phyloP scores from a whole-genome alignment of 2,329 filamentous ascomycete genomes.

The Cladosporium sp. region DNA sequence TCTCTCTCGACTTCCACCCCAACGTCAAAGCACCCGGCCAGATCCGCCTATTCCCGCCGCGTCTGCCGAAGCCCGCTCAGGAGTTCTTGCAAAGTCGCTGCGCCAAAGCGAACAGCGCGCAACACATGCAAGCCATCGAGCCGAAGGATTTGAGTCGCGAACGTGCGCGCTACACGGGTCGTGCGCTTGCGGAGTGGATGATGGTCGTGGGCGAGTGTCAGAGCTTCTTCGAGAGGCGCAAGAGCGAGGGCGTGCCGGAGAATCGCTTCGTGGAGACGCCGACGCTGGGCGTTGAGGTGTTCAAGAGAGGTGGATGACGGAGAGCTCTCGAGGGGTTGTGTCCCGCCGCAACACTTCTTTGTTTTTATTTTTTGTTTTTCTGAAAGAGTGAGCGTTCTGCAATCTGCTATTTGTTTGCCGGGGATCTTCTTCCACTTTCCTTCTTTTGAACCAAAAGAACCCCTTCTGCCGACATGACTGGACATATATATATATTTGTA shows the following conservation, averaged over 20 bases:
- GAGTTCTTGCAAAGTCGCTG: constrained; percentile 54
- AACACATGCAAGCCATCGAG: constrained; percentile 30
- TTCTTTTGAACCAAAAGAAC: not conserved
- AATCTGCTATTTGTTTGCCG: not conserved
- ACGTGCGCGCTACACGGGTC: constrained; percentile 63
- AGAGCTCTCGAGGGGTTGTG: not conserved
- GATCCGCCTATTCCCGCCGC: constrained; percentile 64
- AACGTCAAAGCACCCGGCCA: constrained; percentile 59
- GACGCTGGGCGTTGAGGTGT: constrained; percentile 62
- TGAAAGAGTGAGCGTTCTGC: not conserved
- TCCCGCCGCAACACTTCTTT: not conserved
- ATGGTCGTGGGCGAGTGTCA: constrained; percentile 76
- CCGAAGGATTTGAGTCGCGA: constrained; percentile 41
- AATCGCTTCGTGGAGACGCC: constrained; percentile 71
- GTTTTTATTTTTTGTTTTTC: not conserved
- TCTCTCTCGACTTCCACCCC: constrained; percentile 68
- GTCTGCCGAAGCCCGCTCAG: constrained; percentile 71
- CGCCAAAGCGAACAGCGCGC: constrained; percentile 18
- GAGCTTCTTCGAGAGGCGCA: constrained; percentile 74
- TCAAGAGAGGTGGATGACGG: constrained; percentile 40
- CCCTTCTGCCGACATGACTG: not conserved
- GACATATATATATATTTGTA: constrained; percentile 7
- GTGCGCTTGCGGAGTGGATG: constrained; percentile 76
- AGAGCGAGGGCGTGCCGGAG: constrained; percentile 68
- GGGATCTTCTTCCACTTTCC: not conserved